These are phyloP conservation scores for Globisporangium radiosum DNA, from an alignment of 352 stramenopile genomes.

Conservation along the genomic window DNA sequence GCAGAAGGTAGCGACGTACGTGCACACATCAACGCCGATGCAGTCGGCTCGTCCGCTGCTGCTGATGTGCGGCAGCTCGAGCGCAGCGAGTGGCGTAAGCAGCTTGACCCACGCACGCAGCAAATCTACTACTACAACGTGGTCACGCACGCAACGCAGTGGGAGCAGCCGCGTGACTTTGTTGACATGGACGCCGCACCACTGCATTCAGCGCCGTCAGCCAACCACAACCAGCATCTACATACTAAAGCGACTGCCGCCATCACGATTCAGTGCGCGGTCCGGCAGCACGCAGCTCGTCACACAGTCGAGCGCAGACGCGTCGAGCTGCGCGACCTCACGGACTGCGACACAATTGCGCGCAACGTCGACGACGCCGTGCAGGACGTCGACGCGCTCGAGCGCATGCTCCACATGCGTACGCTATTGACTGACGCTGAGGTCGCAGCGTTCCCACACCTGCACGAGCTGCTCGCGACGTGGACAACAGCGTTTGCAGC, in stretches of 20 bases:
- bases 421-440: slow-evolving; percentile 19
- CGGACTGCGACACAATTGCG: slow-evolving; percentile 20
- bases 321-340: slow-evolving; percentile 22
- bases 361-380: slow-evolving; percentile 34
- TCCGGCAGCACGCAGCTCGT: slow-evolving; percentile 29
- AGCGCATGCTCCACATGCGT: slow-evolving; percentile 29
- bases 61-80: neutral
- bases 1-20: no score
- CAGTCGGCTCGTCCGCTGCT: neutral
- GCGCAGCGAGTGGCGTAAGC: slow-evolving; percentile 32
- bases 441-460: slow-evolving; percentile 26
- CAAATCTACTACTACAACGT: slow-evolving; percentile 51
- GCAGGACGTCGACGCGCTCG: slow-evolving; percentile 34
- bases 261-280: slow-evolving; percentile 45
- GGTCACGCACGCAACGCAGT: slow-evolving; percentile 27
- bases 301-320: slow-evolving; percentile 24
- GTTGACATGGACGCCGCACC: slow-evolving; percentile 6
- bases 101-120: slow-evolving; percentile 31
- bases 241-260: neutral
- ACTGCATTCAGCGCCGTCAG: no score
- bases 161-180: slow-evolving; percentile 35
- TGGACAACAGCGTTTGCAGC: slow-evolving; percentile 23
- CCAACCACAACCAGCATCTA: neutral
- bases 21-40: neutral
- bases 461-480: slow-evolving; percentile 19